Evolutionary conservation across 2,329 filamentous ascomycete species (phyloP).

Genomic region (Neofusicoccum umdonicola): DNA sequence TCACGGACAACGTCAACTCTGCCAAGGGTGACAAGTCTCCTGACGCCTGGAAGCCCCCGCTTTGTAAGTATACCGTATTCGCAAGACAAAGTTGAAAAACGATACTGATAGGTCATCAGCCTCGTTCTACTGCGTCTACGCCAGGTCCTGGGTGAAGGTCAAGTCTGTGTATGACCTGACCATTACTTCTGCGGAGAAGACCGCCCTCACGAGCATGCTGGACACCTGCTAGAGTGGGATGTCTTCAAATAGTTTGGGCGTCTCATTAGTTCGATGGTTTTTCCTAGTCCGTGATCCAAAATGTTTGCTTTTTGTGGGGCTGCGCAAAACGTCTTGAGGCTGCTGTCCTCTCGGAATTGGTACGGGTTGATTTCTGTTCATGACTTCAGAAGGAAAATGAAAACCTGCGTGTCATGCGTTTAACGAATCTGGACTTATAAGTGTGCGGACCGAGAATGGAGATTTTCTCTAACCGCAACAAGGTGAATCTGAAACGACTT

Average conservation of each 20-base stretch:
- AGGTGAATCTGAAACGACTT: no score
- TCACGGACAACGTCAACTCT: slow-evolving; percentile 74
- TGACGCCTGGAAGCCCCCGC: slow-evolving; percentile 72
- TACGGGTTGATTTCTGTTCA: no score
- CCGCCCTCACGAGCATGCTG: slow-evolving; percentile 64
- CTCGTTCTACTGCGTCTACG: slow-evolving; percentile 75
- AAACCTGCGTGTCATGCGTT: no score
- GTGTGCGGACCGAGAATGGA: no score
- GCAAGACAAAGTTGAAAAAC: slow-evolving; percentile 11
- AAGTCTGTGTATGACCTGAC: slow-evolving; percentile 70
- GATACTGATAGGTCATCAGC: slow-evolving; percentile 29
- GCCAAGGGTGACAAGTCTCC: slow-evolving; percentile 71
- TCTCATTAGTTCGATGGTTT: no score
- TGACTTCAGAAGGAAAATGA: no score
- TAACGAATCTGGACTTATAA: no score
- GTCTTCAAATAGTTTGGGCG: background rate
- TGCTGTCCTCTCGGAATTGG: no score
- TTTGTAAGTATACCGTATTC: slow-evolving; percentile 44
- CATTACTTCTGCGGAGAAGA: slow-evolving; percentile 70
- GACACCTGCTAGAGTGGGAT: slow-evolving; percentile 53
- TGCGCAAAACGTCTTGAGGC: no score
- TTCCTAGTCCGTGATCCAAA: no score
- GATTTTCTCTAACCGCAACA: no score
- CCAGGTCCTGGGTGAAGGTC: slow-evolving; percentile 72
- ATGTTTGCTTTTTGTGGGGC: no score